Evolutionary conservation across 1,284 basidiomycete species (phyloP), one percentile per base, ranked within the genome.

Genomic region (Pascua sp.): DNA sequence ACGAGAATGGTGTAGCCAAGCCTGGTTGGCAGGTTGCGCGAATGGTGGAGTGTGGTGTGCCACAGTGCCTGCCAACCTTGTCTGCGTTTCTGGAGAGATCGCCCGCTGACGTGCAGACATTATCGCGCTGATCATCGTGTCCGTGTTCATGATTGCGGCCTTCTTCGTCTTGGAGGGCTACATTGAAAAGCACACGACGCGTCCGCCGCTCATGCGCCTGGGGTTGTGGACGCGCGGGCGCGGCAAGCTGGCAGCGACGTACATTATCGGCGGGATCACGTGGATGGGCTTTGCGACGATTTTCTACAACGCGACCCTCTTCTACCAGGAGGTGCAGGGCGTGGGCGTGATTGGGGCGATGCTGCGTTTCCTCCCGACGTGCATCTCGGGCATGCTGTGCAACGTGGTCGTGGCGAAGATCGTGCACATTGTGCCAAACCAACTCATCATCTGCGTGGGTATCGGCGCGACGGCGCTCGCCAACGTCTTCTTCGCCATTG

Each of bases 321-420:
- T 67, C 60, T 76, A 69, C 51, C 72, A 62, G 47, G 39, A 75
- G 50, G 67, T 74, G 9, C 73, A 75, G 51, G 39, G 47, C 7
- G 61, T 64, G 8, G 63, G 65, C 39, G 51, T 70, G 5, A 78
- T 93, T 37, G 79, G 82, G 12, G 86, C 89, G 0, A 89, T 91
- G 76, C 70, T 91, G 32, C 84, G 88, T 8, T 81, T 93, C 62
- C 64, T 92, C 5, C 91, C 91, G 0, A 89, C 88, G 83, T 83
- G 84, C 16, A 73, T 90, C 38, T 83, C 81, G 8, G 90, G 90
- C 9, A 65, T 86, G 16, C 51, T 85, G 9, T 88, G 86, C 67
- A 90, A 90, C 50, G 62, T 75, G 24, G 47, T 77, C 67, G 68
- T 87, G 18, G 72, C 69, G 3, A 64, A 65, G 39, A 53, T 75